Evolutionary conservation across 2,329 filamentous ascomycete genomes (phyloP), one percentile per base, ranked within the genome.

Genomic region (Sporothrix phasma): DNA sequence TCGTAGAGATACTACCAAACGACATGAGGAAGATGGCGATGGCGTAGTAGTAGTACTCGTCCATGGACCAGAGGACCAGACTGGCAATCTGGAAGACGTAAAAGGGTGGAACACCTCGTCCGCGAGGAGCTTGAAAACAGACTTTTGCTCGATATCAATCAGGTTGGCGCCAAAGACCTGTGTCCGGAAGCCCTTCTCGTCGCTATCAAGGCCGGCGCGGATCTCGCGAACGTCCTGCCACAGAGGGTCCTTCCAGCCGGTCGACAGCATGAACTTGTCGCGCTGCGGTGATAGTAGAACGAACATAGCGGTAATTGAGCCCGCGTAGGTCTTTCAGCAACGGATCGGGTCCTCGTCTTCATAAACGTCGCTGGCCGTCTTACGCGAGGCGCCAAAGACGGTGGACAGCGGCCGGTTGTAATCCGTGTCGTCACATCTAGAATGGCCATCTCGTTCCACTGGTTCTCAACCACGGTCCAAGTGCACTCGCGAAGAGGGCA

Each of bases 61-160:
- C 94, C 69, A 97, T 73, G 10, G 93, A 97, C 94, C 94, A 99
- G 3, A 99, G 84, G 46, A 96, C 76, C 68, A 99, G 79, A 78
- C 94, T 97, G 56, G 92, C 93, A 70, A 97, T 88, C 76, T 99
- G 94, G 73, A 99, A 99, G 64, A 99, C 88, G 74, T 99, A 99
- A 74, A 99, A 99, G 0, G 95, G 73, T 99, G 94, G 71, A 99
- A 92, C 22, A 90, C 92, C 78, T 99, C 94, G 70, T 99, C 93
- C 22, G 96, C 81, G 15, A 99, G 80, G 56, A 99, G 83, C 71
- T 95, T 90, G 1, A 85, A 81, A 17, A 88, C 83, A 1, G 89
- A 87, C 76, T 97, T 99, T 72, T 97, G 88, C 70, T 95, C 86
- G 69, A 99, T 96, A 67, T 97, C 90, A 69, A 99, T 96, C 65